Base-by-base conservation (phyloP, 306 rosid species). In the Abrus precatorius region DNA sequence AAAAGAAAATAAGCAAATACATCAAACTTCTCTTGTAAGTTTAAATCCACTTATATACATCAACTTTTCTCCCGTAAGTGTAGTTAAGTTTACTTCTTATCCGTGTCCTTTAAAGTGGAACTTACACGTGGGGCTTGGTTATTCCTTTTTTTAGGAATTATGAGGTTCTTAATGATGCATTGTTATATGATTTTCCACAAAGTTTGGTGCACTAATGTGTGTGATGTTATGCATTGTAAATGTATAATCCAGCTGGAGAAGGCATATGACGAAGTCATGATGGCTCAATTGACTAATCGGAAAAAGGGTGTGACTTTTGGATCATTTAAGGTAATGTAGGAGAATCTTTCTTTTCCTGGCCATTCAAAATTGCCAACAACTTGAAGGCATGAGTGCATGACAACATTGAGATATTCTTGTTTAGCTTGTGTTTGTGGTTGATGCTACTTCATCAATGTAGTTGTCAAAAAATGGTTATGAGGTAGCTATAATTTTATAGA, bases 201-300 rank as follows among this genome's bases (percentile, higher is more conserved):
- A 72, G 49, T 82, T 55, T 77, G 77, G 63, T 64, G 81, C 52
- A 48, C 80, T 86, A 53, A 78, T 54, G 45, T 13, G 9, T 81
- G 69, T 10, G 53, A 49, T 84, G 4, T 84, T 83, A 44, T 62
- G 66, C 33, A 55, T 75, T 85, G 33, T 75, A 48, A 81, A 82
- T 74, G 64, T 69, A 9, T 82, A 28, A 67, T 82, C 72, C 90
- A 95, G 99, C 88, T 95, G 79, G 99, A 93, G 69, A 93, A 84
- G 83, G 98, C 98, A 56, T 95, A 95, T 77, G 99, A 95, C 90
- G 89, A 87, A 82, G 78, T 95, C 82, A 95, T 95, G 99, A 95
- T 95, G 99, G 85, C 97, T 72, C 99, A 95, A 75, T 85, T 95
- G 80, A 81, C 84, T 36, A 91, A 89, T 86, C 91, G 99, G 88